Evolutionary conservation across 2,329 filamentous ascomycete species (phyloP).

Genomic region (Colletotrichum nymphaeae): DNA sequence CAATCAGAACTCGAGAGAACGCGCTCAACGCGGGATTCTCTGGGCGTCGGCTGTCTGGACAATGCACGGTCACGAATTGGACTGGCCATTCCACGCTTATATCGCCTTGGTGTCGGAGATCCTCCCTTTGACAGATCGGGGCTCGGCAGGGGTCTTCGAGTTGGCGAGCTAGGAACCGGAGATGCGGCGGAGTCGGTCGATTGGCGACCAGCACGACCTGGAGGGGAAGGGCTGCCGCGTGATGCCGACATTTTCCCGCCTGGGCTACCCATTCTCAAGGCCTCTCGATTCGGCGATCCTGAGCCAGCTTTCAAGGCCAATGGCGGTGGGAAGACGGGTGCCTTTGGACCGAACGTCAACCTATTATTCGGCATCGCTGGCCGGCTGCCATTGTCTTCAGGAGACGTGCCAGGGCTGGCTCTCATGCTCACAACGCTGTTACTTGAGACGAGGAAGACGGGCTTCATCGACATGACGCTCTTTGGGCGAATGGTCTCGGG

Average conservation of each 20-base stretch:
- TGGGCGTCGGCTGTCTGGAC: not conserved
- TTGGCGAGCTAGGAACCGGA: not conserved
- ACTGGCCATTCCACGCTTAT: conserved; percentile 19
- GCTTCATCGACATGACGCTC: conserved; percentile 37
- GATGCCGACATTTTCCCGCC: not conserved
- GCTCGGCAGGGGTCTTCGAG: not conserved
- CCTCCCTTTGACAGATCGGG: conserved; percentile 7
- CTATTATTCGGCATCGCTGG: conserved; percentile 14
- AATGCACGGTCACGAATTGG: conserved; percentile 12
- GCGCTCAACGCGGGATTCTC: not conserved
- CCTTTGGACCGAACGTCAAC: conserved; percentile 22
- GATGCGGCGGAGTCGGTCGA: not conserved
- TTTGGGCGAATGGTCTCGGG: conserved; percentile 26
- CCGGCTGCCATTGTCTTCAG: conserved; percentile 24
- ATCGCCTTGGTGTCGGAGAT: conserved; percentile 15
- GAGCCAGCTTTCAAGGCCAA: conserved; percentile 19
- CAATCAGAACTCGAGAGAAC: conserved; percentile 3
- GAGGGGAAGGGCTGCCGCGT: not conserved
- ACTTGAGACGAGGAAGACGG: conserved; percentile 30
- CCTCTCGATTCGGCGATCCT: not conserved
- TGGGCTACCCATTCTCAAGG: not conserved
- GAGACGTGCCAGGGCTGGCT: conserved; percentile 30
- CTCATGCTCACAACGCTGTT: conserved; percentile 32
- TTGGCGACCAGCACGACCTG: not conserved
- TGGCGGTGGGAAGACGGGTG: conserved; percentile 29